A percentile compares a stretch with the other conserved stretches of the same genome.
These are phyloP conservation scores for Acacia concinna DNA, from an alignment of 331 rosid genomes.

Conservation along the genomic window DNA sequence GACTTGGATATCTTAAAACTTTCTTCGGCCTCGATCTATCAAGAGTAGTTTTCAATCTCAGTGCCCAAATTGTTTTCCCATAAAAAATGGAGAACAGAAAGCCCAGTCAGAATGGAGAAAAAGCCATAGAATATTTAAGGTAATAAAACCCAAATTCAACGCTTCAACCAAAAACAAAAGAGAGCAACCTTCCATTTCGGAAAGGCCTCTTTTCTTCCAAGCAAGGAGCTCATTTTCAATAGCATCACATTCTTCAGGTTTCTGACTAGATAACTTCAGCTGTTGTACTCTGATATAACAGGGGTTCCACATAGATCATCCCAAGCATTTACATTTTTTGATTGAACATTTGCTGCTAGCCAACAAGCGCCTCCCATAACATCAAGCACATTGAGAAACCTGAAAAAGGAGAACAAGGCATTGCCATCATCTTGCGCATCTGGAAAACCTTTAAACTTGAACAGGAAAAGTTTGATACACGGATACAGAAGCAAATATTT, in stretches of 20 bases:
- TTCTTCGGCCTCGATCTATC: constrained; percentile 89
- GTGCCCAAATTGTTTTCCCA: constrained; percentile 82
- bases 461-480: background rate
- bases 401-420: constrained; percentile 25
- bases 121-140: constrained; percentile 7
- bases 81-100: constrained; percentile 11
- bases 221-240: constrained; percentile 81
- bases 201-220: constrained; percentile 82
- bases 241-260: constrained; percentile 85
- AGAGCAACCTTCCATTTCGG: constrained; percentile 75
- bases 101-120: constrained; percentile 23
- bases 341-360: constrained; percentile 70
- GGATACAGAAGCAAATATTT: background rate
- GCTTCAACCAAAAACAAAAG: constrained; percentile 7
- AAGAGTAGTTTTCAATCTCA: constrained; percentile 92
- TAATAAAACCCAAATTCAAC: constrained; percentile 13
- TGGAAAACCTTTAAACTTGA: constrained; percentile 3
- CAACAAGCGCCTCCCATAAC: constrained; percentile 72
- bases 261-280: constrained; percentile 79
- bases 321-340: constrained; percentile 70
- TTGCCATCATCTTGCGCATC: constrained; percentile 10
- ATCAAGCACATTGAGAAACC: constrained; percentile 82
- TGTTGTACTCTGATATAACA: constrained; percentile 73
- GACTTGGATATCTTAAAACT: constrained; percentile 90
- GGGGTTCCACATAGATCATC: constrained; percentile 78